Evolutionary conservation across 768 basidiomycete genomes (phyloP).

Genomic region (Stropharia rugosoannulata): DNA sequence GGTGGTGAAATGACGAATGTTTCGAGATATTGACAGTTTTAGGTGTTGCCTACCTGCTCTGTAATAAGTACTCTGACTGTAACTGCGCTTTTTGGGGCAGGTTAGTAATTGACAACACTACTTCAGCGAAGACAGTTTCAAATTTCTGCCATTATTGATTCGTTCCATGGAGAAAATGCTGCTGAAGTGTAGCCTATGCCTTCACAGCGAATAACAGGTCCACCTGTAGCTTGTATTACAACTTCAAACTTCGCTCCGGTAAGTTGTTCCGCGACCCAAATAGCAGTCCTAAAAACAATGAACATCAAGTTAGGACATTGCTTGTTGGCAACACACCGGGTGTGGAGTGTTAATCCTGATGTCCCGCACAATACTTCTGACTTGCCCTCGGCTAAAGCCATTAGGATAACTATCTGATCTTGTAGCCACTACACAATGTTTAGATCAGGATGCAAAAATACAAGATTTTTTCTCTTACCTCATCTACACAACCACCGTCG

Average conservation of each 20-base stretch:
- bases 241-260: slow-evolving; percentile 65
- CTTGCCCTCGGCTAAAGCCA: slow-evolving; percentile 67
- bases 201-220: slow-evolving; percentile 53
- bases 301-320: background rate
- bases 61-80: no score
- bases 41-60: no score
- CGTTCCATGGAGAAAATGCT: background rate
- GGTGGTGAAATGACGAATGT: no score
- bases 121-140: no score
- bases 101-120: no score
- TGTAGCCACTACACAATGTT: slow-evolving; percentile 39
- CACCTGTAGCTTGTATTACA: slow-evolving; percentile 39
- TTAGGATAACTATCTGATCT: slow-evolving; percentile 79
- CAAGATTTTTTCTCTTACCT: slow-evolving; percentile 34
- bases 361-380: slow-evolving; percentile 55
- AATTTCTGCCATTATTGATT: background rate
- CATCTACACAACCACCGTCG: slow-evolving; percentile 75
- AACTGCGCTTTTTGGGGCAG: no score
- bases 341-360: slow-evolving; percentile 66
- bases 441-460: background rate
- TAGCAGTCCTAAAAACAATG: slow-evolving; percentile 50
- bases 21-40: no score
- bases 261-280: slow-evolving; percentile 70
- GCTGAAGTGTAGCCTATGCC: slow-evolving; percentile 58
- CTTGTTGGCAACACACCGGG: slow-evolving; percentile 40